A percentile compares a stretch with the other conserved stretches of the same genome.
Evolutionary conservation across 352 stramenopile genomes (phyloP).

Genomic region (Phytophthora nicotianae): DNA sequence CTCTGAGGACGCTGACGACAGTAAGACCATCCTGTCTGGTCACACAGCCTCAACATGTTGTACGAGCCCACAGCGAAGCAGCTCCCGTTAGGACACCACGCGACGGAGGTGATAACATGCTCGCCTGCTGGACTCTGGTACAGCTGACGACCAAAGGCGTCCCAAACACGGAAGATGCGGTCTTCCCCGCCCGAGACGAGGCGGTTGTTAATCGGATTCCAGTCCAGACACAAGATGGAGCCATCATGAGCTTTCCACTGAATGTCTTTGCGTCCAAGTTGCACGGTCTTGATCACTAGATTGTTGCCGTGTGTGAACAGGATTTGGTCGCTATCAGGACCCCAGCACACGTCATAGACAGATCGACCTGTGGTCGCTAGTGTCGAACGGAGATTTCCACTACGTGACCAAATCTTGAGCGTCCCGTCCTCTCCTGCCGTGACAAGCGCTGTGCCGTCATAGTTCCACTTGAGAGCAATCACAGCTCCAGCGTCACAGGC

Average conservation of each 20-base stretch:
- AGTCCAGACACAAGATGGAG: constrained; percentile 92
- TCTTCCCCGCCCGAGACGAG: constrained; percentile 94
- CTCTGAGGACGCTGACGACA: constrained; percentile 79
- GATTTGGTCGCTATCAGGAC: constrained; percentile 91
- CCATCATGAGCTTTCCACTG: constrained; percentile 93
- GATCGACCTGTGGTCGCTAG: constrained; percentile 80
- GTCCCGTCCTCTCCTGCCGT: constrained; percentile 93
- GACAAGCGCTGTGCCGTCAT: constrained; percentile 91
- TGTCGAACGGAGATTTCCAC: constrained; percentile 87
- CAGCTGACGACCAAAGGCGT: constrained; percentile 90
- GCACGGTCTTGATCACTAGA: constrained; percentile 92
- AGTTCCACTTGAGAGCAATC: constrained; percentile 93
- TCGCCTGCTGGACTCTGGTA: constrained; percentile 85
- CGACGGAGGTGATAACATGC: constrained; percentile 92
- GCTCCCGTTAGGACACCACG: constrained; percentile 91
- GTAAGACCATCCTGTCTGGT: constrained; percentile 93
- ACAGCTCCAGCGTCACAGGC: constrained; percentile 83
- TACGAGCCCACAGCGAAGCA: constrained; percentile 93
- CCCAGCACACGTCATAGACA: constrained; percentile 92
- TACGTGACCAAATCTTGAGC: constrained; percentile 93
- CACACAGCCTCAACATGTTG: constrained; percentile 93
- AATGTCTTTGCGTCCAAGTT: constrained; percentile 87
- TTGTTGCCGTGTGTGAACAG: constrained; percentile 88
- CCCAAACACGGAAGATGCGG: constrained; percentile 93
- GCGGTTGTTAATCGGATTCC: constrained; percentile 92